Evolutionary conservation across 2,329 filamentous ascomycete species (phyloP), one percentile per base, ranked within the genome.

Genomic region (Ophiostoma populinum): DNA sequence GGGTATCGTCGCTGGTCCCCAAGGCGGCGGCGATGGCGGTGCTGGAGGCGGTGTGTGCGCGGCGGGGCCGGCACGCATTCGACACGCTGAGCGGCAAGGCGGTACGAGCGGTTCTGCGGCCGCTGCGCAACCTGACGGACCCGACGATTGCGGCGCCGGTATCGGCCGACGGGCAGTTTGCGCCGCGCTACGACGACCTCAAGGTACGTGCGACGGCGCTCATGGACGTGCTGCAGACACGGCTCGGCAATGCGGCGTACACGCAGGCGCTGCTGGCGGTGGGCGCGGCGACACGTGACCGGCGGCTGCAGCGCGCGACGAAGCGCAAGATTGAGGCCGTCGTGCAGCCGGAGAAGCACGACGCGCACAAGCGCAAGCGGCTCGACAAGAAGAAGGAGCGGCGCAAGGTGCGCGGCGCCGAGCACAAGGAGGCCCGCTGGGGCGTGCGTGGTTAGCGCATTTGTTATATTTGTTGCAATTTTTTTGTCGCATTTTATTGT

Each of bases 261-360:
- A 74, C 86, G n/a, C 63, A 66, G 36, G 66, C 76, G 30, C 63
- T 95, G 49, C 55, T 80, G 25, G 67, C 67, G 26, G 81, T 92
- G 6, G 72, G 82, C 40, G 74, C 79, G 35, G 68, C 65, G 12
- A 75, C 90, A n/a, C 70, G 69, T 49, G 65, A 67, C 43, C 72
- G 77, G 48, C 65, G 90, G 45, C 72, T 82, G 51, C 70, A 75
- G 48, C 63, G 92, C 43, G 72, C 78, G 36, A 71, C 67, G 43
- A 98, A 98, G 69, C 70, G 90, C 48, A 81, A 82, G 56, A 81
- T 95, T 43, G 86, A 92, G 51, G 81, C 81, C 9, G 75, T 98
- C 17, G 69, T 69, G 33, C 71, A 79, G 49, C 90, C 90, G 2
- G 87, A 90, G 57, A 77, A 66, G 51, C 74, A 75, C 47, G 81